Evolutionary conservation across 768 basidiomycete genomes (phyloP).

Genomic region (Mrakia gelida): DNA sequence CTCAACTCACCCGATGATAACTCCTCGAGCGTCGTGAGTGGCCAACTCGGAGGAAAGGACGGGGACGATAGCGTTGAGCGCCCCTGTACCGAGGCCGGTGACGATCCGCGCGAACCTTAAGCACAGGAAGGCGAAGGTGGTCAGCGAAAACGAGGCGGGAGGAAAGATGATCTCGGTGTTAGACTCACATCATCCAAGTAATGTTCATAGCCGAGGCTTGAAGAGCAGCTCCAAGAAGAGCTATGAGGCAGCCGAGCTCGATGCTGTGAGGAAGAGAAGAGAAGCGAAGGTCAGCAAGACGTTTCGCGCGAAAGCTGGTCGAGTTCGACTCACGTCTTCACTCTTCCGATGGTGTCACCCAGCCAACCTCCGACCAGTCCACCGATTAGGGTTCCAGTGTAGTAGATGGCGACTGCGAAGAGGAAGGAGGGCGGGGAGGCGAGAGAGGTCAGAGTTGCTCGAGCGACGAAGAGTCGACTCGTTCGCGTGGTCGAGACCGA

Average conservation of each 20-base stretch:
- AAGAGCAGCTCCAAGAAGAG: constrained; percentile 37
- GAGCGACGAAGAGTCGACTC: no score
- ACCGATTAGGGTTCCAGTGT: constrained; percentile 25
- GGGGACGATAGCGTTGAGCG: constrained; percentile 39
- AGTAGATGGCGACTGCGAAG: constrained; percentile 20
- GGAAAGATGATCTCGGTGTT: no score
- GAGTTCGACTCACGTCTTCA: not conserved
- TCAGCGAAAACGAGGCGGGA: no score
- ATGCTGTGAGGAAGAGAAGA: constrained; percentile 11
- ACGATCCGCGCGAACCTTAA: constrained; percentile 34
- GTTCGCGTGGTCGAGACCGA: not conserved
- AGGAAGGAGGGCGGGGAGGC: not conserved
- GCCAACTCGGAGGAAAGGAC: constrained; percentile 38
- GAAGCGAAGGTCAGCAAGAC: no score
- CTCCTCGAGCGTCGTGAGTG: constrained; percentile 36
- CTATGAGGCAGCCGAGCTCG: constrained; percentile 33
- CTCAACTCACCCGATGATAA: constrained; percentile 36
- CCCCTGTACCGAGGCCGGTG: constrained; percentile 36
- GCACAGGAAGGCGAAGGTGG: no score
- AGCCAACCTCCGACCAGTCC: constrained; percentile 13
- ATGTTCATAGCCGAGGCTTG: constrained; percentile 34
- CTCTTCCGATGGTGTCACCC: constrained; percentile 19
- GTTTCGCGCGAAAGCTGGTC: not conserved
- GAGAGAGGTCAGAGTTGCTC: not conserved
- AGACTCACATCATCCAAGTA: constrained; percentile 33